A percentile compares a stretch with the other conserved stretches of the same genome.
Conservation (phyloP, 305 asterid species). For the Fraxinus ornus region DNA sequence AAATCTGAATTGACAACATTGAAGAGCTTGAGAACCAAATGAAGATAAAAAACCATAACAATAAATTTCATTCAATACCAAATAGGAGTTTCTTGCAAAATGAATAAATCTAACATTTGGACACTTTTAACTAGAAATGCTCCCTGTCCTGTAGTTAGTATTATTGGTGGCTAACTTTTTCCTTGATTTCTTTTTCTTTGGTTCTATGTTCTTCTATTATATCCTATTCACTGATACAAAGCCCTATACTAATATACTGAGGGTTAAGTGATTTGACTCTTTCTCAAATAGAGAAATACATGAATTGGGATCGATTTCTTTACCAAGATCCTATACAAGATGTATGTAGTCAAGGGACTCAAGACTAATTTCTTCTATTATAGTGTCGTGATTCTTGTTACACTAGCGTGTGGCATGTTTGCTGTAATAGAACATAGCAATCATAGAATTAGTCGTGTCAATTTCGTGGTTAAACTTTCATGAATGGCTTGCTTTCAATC, state of each 20-base stretch:
- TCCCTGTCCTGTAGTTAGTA: neutral
- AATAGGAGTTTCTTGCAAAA: neutral
- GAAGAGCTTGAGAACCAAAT: neutral
- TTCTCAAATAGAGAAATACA: neutral
- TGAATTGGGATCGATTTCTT: neutral
- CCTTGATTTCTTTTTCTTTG: neutral
- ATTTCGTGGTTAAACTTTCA: neutral
- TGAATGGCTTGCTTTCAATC: neutral
- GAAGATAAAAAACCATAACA: neutral
- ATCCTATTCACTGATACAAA: neutral
- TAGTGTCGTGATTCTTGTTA: no score
- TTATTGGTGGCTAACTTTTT: conserved; percentile 16
- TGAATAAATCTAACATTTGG: neutral
- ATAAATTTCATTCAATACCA: neutral
- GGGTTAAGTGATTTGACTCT: neutral
- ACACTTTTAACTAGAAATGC: neutral
- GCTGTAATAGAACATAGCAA: no score
- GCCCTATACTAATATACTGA: neutral
- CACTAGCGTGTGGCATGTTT: no score
- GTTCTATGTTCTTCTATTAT: neutral
- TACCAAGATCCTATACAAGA: no score
- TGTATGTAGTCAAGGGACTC: no score
- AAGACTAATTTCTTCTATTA: no score
- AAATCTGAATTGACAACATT: conserved; percentile 53
- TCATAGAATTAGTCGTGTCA: neutral